Base-by-base conservation (phyloP, 768 basidiomycete species). In the Termitomyces sp. region DNA sequence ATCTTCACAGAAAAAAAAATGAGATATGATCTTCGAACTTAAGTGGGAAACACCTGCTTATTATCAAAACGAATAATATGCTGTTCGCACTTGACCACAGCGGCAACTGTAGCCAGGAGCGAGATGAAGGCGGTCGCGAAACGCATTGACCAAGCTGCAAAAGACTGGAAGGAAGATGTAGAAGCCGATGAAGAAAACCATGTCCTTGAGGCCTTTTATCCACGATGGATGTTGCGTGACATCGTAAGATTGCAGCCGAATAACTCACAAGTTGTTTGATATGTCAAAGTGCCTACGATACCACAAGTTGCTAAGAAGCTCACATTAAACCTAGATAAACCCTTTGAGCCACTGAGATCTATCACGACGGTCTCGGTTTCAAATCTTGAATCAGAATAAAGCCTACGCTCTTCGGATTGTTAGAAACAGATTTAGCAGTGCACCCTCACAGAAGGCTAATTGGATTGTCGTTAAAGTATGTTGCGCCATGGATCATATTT, bases 51-150 rank as follows among this genome's bases (percentile, higher is more conserved):
- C 5, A 29, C 63, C 31, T n/a, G 64, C 62, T 65, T 66, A 64
- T 78, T 78, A 43, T 63, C 65, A 57, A 77, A 75, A 58, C 65
- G 68, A 12, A 77, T 67, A 13, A 68, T 71, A 57, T 77, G 76
- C 1, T 60, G 55, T 62, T 76, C 74, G 36, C 69, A 73, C 9
- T 55, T 46, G 22, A 65, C 56, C 31, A 52, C 63, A 37, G 64
- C 36, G 41, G 67, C 46, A 41, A 62, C 57, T 39, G 61, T 22
- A 41, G 41, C 49, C 18, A 64, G 55, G 18, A 71, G 46, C 16
- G 65, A 36, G 31, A 62, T 46, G 29, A 60, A 44, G 51, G 60
- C 18, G 46, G 64, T 31, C 49, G 54, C 61, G 59, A 63, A 57
- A 22, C 51, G n/a, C 56, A 57, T 57, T 7, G 32, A 5, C 26